These are phyloP conservation scores for Umbelopsis ramanniana DNA, from an alignment of 192 early-diverging fungal species.

Conservation along the genomic window DNA sequence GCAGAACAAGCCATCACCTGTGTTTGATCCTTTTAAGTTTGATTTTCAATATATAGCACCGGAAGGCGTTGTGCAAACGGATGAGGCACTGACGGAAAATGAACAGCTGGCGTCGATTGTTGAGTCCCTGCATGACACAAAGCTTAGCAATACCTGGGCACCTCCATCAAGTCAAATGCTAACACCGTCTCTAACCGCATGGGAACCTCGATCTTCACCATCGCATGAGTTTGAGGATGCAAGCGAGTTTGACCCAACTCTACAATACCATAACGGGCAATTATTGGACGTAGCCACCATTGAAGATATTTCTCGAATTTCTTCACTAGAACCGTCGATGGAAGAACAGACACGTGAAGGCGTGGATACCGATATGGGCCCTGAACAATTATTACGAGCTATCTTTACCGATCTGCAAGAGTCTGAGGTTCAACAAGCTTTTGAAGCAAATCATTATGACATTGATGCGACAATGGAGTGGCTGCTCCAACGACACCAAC, in stretches of 20 bases:
- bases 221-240: conserved; percentile 24
- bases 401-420: conserved; percentile 47
- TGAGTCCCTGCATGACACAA: conserved; percentile 1
- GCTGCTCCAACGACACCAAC: conserved; percentile 27
- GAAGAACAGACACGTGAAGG: conserved; percentile 37
- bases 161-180: neutral
- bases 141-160: neutral
- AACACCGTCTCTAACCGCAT: neutral
- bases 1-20: neutral
- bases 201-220: neutral
- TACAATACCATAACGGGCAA: conserved; percentile 28
- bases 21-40: conserved; percentile 19
- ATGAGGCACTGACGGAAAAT: neutral
- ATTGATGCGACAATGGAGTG: conserved; percentile 45
- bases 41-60: neutral
- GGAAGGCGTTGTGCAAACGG: neutral
- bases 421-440: conserved; percentile 41
- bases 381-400: conserved; percentile 46
- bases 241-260: conserved; percentile 39
- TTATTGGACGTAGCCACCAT: conserved; percentile 25
- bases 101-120: neutral
- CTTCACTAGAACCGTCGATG: conserved; percentile 25
- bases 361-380: conserved; percentile 51
- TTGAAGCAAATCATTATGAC: conserved; percentile 47
- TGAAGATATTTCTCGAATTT: conserved; percentile 29